A percentile compares a stretch with the other conserved stretches of the same genome.
phyloP scores from a whole-genome alignment of 306 rosid genomes.

The Castanospermum australe region DNA sequence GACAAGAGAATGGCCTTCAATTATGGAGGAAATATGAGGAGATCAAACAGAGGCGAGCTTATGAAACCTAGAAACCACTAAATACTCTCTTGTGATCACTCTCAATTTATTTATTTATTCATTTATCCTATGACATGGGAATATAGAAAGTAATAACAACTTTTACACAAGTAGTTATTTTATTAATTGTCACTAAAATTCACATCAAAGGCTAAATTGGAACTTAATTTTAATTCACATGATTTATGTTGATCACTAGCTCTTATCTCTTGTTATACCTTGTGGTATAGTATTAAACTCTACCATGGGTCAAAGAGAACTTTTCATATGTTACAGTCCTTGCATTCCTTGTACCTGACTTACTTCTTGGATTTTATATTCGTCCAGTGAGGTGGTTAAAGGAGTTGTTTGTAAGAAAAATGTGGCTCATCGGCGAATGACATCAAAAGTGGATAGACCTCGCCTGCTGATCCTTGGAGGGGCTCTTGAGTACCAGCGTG shows the following conservation, averaged over 20 bases:
- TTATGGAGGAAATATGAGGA: not conserved
- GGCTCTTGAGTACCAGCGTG: conserved; percentile 98
- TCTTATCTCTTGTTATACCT: not conserved
- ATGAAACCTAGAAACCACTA: conserved; percentile 5
- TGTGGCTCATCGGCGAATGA: conserved; percentile 94
- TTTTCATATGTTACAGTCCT: conserved; percentile 20
- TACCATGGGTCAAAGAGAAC: conserved; percentile 4
- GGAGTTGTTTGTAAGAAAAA: conserved; percentile 96
- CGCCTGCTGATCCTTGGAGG: conserved; percentile 91
- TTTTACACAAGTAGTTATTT: not conserved
- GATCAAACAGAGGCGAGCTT: not conserved
- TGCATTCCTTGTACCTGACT: conserved; percentile 24
- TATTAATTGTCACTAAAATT: conserved; percentile 4
- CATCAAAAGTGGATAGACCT: conserved; percentile 72
- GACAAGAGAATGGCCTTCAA: not conserved
- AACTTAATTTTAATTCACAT: not conserved
- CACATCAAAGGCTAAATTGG: not conserved
- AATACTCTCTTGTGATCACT: not conserved
- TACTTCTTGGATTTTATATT: conserved; percentile 30
- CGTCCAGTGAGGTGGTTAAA: conserved; percentile 73
- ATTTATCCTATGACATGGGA: not conserved
- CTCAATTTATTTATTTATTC: not conserved
- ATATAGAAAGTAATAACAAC: not conserved
- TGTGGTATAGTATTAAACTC: conserved; percentile 4
- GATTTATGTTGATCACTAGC: conserved; percentile 18